Base-by-base conservation (phyloP, 2,329 filamentous ascomycete genomes). In the Aspergillus proliferans region DNA sequence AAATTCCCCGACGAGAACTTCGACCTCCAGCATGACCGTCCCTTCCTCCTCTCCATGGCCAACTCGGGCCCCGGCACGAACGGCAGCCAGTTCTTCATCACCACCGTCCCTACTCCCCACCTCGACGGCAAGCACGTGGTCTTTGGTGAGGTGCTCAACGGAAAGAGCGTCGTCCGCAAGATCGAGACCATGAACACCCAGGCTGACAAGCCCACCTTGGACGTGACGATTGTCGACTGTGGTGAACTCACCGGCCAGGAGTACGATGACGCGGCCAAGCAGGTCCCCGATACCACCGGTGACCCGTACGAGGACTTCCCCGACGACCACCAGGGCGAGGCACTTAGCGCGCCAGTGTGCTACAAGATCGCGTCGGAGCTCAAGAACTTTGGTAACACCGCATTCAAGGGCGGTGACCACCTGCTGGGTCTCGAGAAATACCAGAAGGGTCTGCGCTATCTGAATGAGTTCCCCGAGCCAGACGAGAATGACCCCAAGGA, bases 1-100 rank as follows among this genome's bases (percentile, higher is more conserved):
- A 97, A 96, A 76, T 98, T 98, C 63, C 87, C 88, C 62, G 92
- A 98, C 63, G 92, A 98, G 80, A 95, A 94, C 71, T 97, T 98
- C 66, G 81, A 88, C 47, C 75, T 86, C 66, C 91, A 94, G 79
- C 93, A 98, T 68, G 88, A 94, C 62, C 87, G 85, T 62, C 91
- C 93, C 1, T 96, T 96, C 76, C 76, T 97, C 57, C 79, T 98
- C 53, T 94, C 88, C 67, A 98, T 98, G 93, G 93, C 93, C 63
- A 98, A 98, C 68, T 92, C 93, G 56, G 93, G 93, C 43, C 88
- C 90, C 42, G 88, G 86, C 61, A 95, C 93, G 69, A 98, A 98
- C 69, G 93, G 93, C 64, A 94, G 88, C 45, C 93, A 98, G 66
- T 98, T 98, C 81, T 98, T 98, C 80, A 78, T 97, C 62, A 98